Evolutionary conservation across 2,329 filamentous ascomycete species (phyloP), one percentile per base, ranked within the genome.

Genomic region (Apiospora koreana): DNA sequence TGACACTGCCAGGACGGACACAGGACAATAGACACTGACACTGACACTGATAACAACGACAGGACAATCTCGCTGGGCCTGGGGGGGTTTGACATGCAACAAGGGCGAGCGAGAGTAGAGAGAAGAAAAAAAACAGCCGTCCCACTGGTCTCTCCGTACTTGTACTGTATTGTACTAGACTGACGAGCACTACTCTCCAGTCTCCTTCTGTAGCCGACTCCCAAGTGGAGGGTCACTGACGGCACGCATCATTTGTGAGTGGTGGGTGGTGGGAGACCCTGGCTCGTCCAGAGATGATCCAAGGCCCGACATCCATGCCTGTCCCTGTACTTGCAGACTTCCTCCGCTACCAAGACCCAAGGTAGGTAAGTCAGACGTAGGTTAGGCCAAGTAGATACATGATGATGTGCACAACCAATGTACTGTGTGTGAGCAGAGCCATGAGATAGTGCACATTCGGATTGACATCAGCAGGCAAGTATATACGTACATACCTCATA

Each of bases 81-180:
- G 54, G 54, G 54, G 54, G 54, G 18, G 2, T 12, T 70, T 70
- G 50, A 48, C 65, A 50, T 72, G 71, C 70, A 45, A 54, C 67
- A 58, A 73, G 71, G 72, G 71, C 65, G 69, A n/a, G 50, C 16
- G 54, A 38, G 54, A 38, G 28, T 5, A 21, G 16, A 23, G 45
- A 12, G 45, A 48, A 48, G 8, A 28, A 38, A 62, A 62, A 62
- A 62, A 62, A 62, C n/a, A 58, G 54, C 54, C 10, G 35, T 58
- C 28, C 21, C 28, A 58, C 50, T 58, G 23, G 23, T 10, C 28
- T 58, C 50, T 58, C 50, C 50, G 50, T 58, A 58, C 50, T 58
- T 58, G 48, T 50, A 50, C 48, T 31, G 50, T 58, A 58, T 28
- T 35, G 50, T 14, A 35, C 50, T 54, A 18, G 16, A 58, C 50